Evolutionary conservation across 768 basidiomycete species (phyloP), one percentile per base, ranked within the genome.

Genomic region (Lactarius evosmus): DNA sequence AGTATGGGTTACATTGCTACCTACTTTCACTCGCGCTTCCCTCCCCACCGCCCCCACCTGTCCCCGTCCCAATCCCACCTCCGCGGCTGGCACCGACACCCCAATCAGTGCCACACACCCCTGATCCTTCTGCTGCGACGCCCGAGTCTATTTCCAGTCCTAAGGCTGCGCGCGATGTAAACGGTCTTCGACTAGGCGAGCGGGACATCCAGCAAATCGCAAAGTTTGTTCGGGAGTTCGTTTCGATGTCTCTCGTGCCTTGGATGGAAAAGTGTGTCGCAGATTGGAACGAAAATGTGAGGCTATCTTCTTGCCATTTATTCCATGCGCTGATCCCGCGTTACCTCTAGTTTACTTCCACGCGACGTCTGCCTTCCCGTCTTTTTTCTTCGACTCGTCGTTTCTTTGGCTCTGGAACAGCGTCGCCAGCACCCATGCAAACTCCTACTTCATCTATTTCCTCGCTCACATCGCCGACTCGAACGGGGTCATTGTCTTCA

Each of bases 221-320:
- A 0, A 83, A 84, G 58, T 93, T 98, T 70, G 82, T 92, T 11
- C 83, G 94, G 51, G 95, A 97, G 74, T 89, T 98, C 69, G 80
- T 93, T 4, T 86, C 88, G 12, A 93, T 91, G 85, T 95, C 91
- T 71, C 75, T 98, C 51, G 74, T 98, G 3, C 95, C 95, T 1
- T 98, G 92, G 92, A 95, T 98, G 93, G 96, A 98, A 76, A 92
- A 88, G 70, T 88, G 87, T 73, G 90, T 95, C 6, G 69, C 93
- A 52, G 92, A 96, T 67, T 96, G 95, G 93, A 98, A 97, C 72
- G 95, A 98, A 77, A 80, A 80, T 62, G 88, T 90, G 70, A 53
- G 77, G 73, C 54, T 58, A 41, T 7, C 61, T 55, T 50, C 38
- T 67, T 58, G 19, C 9, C 57, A 33, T 56, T 22, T 38, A 30